Percentiles rank a stretch among this genome's conserved stretches.
Conservation (phyloP, 2,329 filamentous ascomycete species). For the Samsoniella hepiali region DNA sequence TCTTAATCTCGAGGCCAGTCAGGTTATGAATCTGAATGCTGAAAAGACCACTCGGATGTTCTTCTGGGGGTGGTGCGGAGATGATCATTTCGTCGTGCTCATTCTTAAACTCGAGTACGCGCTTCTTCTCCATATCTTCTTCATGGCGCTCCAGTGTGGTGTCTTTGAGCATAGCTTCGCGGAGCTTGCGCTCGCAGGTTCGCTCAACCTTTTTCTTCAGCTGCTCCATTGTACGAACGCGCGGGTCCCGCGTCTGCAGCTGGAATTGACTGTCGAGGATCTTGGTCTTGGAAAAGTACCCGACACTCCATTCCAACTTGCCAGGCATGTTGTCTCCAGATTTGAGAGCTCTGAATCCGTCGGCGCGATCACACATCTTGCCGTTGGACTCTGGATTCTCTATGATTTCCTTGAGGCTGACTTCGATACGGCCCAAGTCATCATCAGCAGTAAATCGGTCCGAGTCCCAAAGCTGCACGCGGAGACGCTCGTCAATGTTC, state of each 20-base stretch:
- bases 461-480: constrained; percentile 72
- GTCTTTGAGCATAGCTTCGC: constrained; percentile 52
- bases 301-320: constrained; percentile 65
- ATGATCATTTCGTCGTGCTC: constrained; percentile 63
- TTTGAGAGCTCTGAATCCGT: constrained; percentile 64
- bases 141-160: constrained; percentile 51
- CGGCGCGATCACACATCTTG: constrained; percentile 59
- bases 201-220: constrained; percentile 56
- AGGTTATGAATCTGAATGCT: constrained; percentile 72
- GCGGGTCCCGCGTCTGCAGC: constrained; percentile 56
- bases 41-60: constrained; percentile 63
- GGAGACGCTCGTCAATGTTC: constrained; percentile 66
- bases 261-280: constrained; percentile 61
- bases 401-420: constrained; percentile 65
- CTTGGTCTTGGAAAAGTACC: constrained; percentile 66
- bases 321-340: constrained; percentile 66
- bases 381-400: constrained; percentile 55
- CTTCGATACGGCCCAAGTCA: constrained; percentile 69
- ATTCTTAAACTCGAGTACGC: constrained; percentile 61
- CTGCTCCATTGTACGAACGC: constrained; percentile 55
- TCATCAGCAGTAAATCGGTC: constrained; percentile 71
- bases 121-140: constrained; percentile 64
- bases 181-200: constrained; percentile 58
- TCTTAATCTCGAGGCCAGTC: constrained; percentile 61
- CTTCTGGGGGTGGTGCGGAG: constrained; percentile 60